Percentiles rank a stretch among this genome's conserved stretches.
phyloP scores from a whole-genome alignment of 371 early-diverging fungal species.

The Rhizopus sp. region DNA sequence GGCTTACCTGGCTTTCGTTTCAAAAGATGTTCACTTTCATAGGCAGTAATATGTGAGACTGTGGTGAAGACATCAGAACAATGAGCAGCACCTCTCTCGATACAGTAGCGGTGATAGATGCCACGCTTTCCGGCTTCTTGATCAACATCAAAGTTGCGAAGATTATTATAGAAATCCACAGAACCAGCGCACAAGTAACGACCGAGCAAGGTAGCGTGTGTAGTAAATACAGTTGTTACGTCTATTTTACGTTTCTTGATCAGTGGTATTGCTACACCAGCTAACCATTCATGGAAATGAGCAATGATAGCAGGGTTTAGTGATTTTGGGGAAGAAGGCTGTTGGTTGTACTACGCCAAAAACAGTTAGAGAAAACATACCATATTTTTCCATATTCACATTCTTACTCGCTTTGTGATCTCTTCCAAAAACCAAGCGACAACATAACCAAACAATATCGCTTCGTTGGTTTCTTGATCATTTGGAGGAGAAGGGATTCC shows the following conservation, averaged over 20 bases:
- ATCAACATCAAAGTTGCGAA: slow-evolving; percentile 91
- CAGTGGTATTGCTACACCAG: slow-evolving; percentile 90
- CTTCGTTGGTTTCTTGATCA: slow-evolving; percentile 92
- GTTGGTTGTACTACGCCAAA: slow-evolving; percentile 48
- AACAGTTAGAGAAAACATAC: neutral
- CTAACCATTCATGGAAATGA: slow-evolving; percentile 98
- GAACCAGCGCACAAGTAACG: slow-evolving; percentile 96
- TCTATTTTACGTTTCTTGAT: slow-evolving; percentile 85
- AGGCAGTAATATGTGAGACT: slow-evolving; percentile 96
- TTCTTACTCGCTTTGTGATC: slow-evolving; percentile 55
- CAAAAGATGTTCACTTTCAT: slow-evolving; percentile 91
- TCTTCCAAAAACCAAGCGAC: slow-evolving; percentile 93
- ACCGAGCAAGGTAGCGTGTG: slow-evolving; percentile 95
- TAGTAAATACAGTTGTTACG: slow-evolving; percentile 94
- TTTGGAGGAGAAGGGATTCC: slow-evolving; percentile 91
- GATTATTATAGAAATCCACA: slow-evolving; percentile 95
- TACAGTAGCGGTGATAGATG: slow-evolving; percentile 97
- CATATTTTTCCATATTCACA: slow-evolving; percentile 1
- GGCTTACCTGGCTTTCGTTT: slow-evolving; percentile 87
- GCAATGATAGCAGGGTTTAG: slow-evolving; percentile 79
- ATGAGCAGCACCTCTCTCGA: slow-evolving; percentile 95
- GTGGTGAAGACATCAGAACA: slow-evolving; percentile 96
- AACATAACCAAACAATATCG: slow-evolving; percentile 92
- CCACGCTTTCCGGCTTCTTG: slow-evolving; percentile 96
- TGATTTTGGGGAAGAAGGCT: slow-evolving; percentile 5